phyloP scores from a whole-genome alignment of 257 asterid species.

The Perilla frutescens region DNA sequence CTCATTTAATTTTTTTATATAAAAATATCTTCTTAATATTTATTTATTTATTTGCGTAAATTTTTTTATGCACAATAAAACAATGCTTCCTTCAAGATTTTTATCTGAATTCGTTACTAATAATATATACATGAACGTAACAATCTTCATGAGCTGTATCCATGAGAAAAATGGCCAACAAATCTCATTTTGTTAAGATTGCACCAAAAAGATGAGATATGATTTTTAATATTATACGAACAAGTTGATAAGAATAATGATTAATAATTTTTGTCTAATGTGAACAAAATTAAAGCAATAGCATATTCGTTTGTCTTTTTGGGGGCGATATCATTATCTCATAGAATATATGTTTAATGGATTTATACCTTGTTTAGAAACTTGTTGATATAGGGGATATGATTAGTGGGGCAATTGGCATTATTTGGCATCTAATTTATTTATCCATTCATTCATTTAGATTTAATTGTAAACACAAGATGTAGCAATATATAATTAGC shows the following conservation, averaged over 20 bases:
- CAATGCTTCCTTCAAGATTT: too few species aligned
- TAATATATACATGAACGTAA: neutral
- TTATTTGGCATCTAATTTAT: neutral
- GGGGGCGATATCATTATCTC: neutral
- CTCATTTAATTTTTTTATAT: too few species aligned
- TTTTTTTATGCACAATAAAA: too few species aligned
- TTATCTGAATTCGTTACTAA: too few species aligned
- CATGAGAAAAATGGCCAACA: constrained; percentile 17
- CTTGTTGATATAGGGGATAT: neutral
- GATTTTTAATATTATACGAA: neutral
- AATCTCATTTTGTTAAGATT: neutral
- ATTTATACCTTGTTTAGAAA: constrained; percentile 5
- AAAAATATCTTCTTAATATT: too few species aligned
- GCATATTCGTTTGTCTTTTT: neutral
- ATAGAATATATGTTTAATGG: neutral
- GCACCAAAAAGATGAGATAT: neutral
- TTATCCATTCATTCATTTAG: too few species aligned
- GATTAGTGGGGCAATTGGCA: constrained; percentile 5
- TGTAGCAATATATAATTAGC: too few species aligned
- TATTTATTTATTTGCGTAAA: too few species aligned
- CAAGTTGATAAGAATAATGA: neutral
- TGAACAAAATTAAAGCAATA: neutral
- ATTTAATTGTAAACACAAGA: too few species aligned
- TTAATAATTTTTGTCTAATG: neutral
- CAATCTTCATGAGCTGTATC: constrained; percentile 26